A percentile compares a stretch with the other conserved stretches of the same genome.
Evolutionary conservation across 2,329 filamentous ascomycete species (phyloP).

Genomic region (Apiospora arundinis): DNA sequence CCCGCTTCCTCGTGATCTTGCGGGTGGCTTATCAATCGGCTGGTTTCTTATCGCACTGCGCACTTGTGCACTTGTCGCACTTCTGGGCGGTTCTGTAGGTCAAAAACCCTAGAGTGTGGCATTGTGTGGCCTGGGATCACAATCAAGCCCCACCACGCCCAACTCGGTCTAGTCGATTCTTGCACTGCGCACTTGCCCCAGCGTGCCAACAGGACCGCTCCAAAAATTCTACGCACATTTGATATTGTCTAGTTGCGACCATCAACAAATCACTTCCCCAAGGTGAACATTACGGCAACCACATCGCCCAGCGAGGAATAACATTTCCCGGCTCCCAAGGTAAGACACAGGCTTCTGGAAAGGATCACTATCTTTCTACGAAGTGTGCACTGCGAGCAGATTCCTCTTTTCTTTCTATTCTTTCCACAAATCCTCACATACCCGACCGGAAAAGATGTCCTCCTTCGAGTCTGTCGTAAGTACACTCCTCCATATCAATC

Average conservation of each 20-base stretch:
- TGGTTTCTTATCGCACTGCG: not conserved
- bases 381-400: slow-evolving; percentile 27
- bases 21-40: not conserved
- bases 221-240: slow-evolving; percentile 20
- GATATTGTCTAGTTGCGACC: slow-evolving; percentile 19
- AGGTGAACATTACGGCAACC: slow-evolving; percentile 14
- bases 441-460: slow-evolving; percentile 62
- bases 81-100: not conserved
- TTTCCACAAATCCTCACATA: slow-evolving; percentile 30
- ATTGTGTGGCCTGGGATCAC: slow-evolving; percentile 5
- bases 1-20: not conserved
- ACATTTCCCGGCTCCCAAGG: slow-evolving; percentile 25
- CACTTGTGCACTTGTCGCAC: not conserved
- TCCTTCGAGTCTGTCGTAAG: slow-evolving; percentile 75
- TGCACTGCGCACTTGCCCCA: slow-evolving; percentile 17
- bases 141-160: slow-evolving; percentile 1
- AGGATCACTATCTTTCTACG: slow-evolving; percentile 23
- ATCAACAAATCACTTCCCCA: slow-evolving; percentile 20
- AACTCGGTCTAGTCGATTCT: not conserved
- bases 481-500: slow-evolving; percentile 27
- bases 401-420: slow-evolving; percentile 33
- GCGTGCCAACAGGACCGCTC: slow-evolving; percentile 16
- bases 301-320: slow-evolving; percentile 27
- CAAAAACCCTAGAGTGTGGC: slow-evolving; percentile 19
- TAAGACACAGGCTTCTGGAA: slow-evolving; percentile 27